Evolutionary conservation across 805 yeast species (phyloP).

Genomic region (Zygosaccharomyces gambellarensis): DNA sequence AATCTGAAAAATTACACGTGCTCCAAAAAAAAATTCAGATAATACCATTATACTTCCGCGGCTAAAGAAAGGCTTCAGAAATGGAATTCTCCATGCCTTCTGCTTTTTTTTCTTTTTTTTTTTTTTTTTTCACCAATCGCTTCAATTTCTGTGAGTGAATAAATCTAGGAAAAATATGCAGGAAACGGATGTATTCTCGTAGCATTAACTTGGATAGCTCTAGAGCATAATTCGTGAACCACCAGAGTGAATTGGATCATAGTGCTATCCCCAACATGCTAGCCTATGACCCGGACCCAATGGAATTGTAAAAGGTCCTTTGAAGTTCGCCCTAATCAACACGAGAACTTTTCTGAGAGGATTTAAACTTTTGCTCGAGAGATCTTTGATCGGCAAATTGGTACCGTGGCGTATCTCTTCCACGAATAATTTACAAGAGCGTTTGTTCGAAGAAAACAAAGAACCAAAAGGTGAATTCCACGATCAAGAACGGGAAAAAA

Average conservation of each 20-base stretch:
- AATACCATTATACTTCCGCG: no score
- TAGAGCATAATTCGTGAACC: no score
- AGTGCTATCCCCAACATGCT: neutral
- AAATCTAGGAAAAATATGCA: no score
- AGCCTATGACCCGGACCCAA: neutral
- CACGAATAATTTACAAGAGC: neutral
- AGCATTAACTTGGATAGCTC: no score
- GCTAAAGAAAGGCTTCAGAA: no score
- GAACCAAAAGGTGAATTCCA: neutral
- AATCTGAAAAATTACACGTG: no score
- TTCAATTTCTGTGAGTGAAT: no score
- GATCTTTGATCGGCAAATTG: neutral
- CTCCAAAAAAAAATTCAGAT: no score
- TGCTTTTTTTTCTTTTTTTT: no score
- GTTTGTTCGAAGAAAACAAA: neutral
- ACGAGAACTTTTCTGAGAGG: neutral
- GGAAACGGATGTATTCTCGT: no score
- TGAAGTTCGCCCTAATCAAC: neutral
- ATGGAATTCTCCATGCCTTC: no score
- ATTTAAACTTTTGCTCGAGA: neutral
- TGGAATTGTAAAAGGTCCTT: neutral
- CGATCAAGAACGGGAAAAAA: neutral
- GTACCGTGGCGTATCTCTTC: neutral
- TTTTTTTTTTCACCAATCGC: no score
- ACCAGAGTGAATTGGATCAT: neutral